Conservation (phyloP, 805 yeast species). For the Starmerella sp. region DNA sequence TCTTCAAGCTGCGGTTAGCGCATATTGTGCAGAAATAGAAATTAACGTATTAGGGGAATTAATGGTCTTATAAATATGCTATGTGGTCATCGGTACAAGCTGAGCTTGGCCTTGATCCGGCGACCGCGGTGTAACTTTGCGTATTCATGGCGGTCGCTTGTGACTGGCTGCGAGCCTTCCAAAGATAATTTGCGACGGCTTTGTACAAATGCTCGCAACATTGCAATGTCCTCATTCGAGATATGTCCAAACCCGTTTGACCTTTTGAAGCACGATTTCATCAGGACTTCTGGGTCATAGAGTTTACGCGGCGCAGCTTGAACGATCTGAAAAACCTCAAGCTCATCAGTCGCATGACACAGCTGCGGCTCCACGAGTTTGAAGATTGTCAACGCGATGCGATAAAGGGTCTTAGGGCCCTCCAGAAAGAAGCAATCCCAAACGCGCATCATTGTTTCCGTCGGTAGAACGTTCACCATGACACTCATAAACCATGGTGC, state of each 20-base stretch:
- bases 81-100: constrained; percentile 17
- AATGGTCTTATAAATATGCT: background rate
- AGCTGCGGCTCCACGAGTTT: constrained; percentile 63
- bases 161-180: constrained; percentile 8
- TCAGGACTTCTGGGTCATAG: constrained; percentile 51
- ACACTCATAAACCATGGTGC: constrained; percentile 98
- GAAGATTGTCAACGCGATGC: constrained; percentile 69
- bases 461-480: constrained; percentile 82
- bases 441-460: constrained; percentile 74
- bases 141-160: constrained; percentile 24
- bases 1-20: too few species aligned
- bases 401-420: constrained; percentile 75
- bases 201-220: constrained; percentile 67
- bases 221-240: constrained; percentile 70
- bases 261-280: constrained; percentile 66
- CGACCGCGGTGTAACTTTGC: constrained; percentile 25
- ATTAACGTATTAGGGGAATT: background rate
- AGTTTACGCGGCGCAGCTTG: constrained; percentile 57
- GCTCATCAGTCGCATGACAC: constrained; percentile 33
- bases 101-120: constrained; percentile 21
- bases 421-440: constrained; percentile 96
- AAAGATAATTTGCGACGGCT: constrained; percentile 28
- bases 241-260: constrained; percentile 61
- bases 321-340: constrained; percentile 69
- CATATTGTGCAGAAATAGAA: too few species aligned